These are phyloP conservation scores for Myriangium duriaei DNA, from an alignment of 2,329 filamentous ascomycete genomes.

Conservation along the genomic window DNA sequence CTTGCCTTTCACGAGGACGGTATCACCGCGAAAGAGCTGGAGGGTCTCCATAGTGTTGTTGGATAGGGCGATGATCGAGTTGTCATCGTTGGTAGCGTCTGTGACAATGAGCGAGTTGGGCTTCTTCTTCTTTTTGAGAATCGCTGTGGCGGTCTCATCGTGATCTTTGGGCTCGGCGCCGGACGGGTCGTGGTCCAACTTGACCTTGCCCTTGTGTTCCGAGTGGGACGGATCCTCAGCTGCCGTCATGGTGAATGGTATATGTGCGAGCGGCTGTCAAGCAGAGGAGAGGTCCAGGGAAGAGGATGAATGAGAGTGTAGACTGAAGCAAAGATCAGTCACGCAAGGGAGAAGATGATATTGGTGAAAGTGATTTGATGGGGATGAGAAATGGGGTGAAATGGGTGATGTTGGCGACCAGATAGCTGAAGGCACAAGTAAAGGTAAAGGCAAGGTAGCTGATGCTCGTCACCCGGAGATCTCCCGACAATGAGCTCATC, in stretches of 20 bases:
- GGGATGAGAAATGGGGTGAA: not conserved
- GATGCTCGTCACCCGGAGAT: not conserved
- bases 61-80: conserved; percentile 95
- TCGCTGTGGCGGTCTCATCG: conserved; percentile 87
- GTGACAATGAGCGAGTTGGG: conserved; percentile 98
- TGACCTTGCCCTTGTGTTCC: conserved; percentile 33
- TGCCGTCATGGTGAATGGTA: conserved; percentile 32
- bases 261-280: not conserved
- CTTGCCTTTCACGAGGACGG: conserved; percentile 96
- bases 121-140: conserved; percentile 99
- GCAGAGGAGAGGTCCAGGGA: not conserved
- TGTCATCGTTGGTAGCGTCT: conserved; percentile 98
- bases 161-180: conserved; percentile 79
- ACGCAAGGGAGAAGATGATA: not conserved
- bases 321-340: too few relatives aligned
- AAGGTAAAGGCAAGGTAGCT: not conserved
- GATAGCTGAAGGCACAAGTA: too few relatives aligned
- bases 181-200: conserved; percentile 64
- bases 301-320: not conserved
- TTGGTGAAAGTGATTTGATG: not conserved
- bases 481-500: not conserved
- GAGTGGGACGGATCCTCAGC: conserved; percentile 32
- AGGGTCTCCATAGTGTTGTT: conserved; percentile 98
- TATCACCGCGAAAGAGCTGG: conserved; percentile 97
- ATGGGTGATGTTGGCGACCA: not conserved